phyloP scores from a whole-genome alignment of 345 rosid species.

The Arabis alpina region DNA sequence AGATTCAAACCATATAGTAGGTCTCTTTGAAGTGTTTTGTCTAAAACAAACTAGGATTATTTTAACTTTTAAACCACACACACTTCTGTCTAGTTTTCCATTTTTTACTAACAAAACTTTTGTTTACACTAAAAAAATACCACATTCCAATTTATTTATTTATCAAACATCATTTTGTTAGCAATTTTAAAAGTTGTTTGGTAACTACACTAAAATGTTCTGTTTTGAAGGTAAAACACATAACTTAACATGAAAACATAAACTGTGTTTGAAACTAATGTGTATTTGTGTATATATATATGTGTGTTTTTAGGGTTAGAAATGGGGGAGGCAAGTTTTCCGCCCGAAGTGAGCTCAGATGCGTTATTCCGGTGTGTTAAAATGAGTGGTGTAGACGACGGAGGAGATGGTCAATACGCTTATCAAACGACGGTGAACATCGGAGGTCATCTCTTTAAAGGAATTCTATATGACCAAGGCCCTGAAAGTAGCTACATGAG shows the following conservation, averaged over 20 bases:
- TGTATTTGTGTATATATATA: background rate
- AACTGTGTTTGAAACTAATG: background rate
- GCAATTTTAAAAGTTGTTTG: background rate
- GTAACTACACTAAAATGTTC: background rate
- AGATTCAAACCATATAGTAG: slow-evolving; percentile 22
- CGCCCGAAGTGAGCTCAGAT: slow-evolving; percentile 66
- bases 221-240: slow-evolving; percentile 13
- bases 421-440: slow-evolving; percentile 87
- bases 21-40: background rate
- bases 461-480: slow-evolving; percentile 91
- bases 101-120: slow-evolving; percentile 8
- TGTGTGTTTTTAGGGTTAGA: slow-evolving; percentile 62
- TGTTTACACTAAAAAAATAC: background rate
- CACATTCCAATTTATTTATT: background rate
- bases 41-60: background rate
- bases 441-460: slow-evolving; percentile 89
- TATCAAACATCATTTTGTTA: background rate
- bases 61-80: background rate
- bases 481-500: slow-evolving; percentile 55
- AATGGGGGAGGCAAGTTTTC: slow-evolving; percentile 61
- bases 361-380: slow-evolving; percentile 81
- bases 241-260: background rate
- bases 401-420: slow-evolving; percentile 73
- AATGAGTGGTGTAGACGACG: slow-evolving; percentile 71
- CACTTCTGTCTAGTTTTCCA: background rate